A percentile compares a stretch with the other conserved stretches of the same genome.
phyloP scores from a whole-genome alignment of 2,329 filamentous ascomycete species.

The Fusarium continuum region DNA sequence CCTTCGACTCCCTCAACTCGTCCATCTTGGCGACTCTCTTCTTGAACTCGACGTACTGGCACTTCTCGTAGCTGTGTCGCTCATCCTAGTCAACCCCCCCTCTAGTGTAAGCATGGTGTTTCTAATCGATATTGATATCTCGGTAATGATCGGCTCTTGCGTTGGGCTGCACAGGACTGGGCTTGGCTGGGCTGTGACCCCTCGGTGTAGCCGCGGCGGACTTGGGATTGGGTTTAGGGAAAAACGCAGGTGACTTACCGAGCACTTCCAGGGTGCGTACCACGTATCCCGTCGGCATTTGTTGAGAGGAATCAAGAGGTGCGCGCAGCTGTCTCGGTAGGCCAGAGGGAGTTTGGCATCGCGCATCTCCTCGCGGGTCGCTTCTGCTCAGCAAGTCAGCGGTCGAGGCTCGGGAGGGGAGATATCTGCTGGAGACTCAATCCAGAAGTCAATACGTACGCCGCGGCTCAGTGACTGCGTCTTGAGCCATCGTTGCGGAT shows the following conservation, averaged over 20 bases:
- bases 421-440: slow-evolving; percentile 7
- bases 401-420: slow-evolving; percentile 21
- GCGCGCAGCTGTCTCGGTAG: slow-evolving; percentile 95
- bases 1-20: slow-evolving; percentile 87
- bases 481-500: slow-evolving; percentile 50
- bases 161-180: slow-evolving; percentile 3
- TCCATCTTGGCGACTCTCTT: slow-evolving; percentile 99
- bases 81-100: slow-evolving; percentile 73
- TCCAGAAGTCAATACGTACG: slow-evolving; percentile 45
- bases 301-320: slow-evolving; percentile 95
- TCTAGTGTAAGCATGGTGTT: slow-evolving; percentile 36
- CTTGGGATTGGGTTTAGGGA: slow-evolving; percentile 5
- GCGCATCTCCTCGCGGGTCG: slow-evolving; percentile 92
- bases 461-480: slow-evolving; percentile 50
- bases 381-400: slow-evolving; percentile 60
- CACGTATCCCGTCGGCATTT: slow-evolving; percentile 90
- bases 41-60: slow-evolving; percentile 99
- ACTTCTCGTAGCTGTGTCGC: slow-evolving; percentile 98
- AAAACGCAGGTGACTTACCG: slow-evolving; percentile 68
- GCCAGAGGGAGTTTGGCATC: slow-evolving; percentile 86
- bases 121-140: slow-evolving; percentile 13
- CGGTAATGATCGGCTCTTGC: slow-evolving; percentile 17
- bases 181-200: not conserved
- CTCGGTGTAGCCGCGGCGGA: slow-evolving; percentile 12
- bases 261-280: slow-evolving; percentile 98